Evolutionary conservation across 495 filamentous ascomycete species (phyloP), one percentile per base, ranked within the genome.

Genomic region (Hamigera avellanea): DNA sequence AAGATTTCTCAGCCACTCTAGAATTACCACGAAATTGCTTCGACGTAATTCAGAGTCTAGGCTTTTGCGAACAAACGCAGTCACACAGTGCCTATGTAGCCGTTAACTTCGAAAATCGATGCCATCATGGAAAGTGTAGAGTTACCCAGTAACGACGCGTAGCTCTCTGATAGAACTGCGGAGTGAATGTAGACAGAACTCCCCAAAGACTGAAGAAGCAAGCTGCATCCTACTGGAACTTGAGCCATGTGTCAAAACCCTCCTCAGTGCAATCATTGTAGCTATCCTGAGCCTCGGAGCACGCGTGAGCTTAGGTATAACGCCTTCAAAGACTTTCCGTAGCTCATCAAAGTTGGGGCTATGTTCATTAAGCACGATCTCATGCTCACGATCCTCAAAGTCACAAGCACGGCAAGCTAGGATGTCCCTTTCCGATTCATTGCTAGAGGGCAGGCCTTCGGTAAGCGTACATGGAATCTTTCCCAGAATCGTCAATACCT

Each of bases 151-250:
- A 17, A 80, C 81, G 50, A 95, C 70, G 9, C 91, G 78, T 33
- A 96, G 63, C 49, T 96, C 91, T 50, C 91, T 75, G 15, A 81
- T 56, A 6, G 88, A 89, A 51, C 87, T 94, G 32, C 75, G 72
- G 14, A 94, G 61, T 2, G 81, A 85, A 38, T 78, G 70, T 1
- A 96, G 54, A 49, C 85, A 91, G 69, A 83, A 86, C 48, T 86
- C 76, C 0, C 85, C 87, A 28, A 81, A 62, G 1, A 55, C 41
- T 6, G 82, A 86, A 5, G 49, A 61, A 26, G 73, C 69, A 2
- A 95, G 57, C 41, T 86, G 73, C 38, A 89, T 57, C 38, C 81
- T 64, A 8, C 62, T 56, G 6, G 57, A 31, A 37, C 68, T 61
- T 2, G 56, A 52, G 0, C 73, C 75, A 57, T 93, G 86, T 32